Evolutionary conservation across 768 basidiomycete species (phyloP).

Genomic region (Xerocomus brunneocitrinus): DNA sequence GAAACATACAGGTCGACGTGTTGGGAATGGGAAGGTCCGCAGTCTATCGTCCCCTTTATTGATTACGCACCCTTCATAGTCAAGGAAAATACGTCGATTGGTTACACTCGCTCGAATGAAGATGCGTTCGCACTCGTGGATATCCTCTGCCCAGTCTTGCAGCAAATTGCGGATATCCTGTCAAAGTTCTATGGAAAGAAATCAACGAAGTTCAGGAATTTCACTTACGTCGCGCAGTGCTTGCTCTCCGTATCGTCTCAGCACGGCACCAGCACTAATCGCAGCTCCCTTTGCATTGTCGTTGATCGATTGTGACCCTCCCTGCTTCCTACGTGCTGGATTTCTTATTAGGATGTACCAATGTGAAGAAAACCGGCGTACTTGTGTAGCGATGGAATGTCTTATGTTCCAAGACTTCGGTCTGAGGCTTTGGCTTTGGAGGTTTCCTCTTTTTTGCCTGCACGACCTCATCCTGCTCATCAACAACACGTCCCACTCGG

Average conservation of each 20-base stretch:
- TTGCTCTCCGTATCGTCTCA: conserved; percentile 94
- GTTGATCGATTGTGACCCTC: conserved; percentile 88
- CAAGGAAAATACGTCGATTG: conserved; percentile 85
- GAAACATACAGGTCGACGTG: conserved; percentile 77
- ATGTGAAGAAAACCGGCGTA: conserved; percentile 37
- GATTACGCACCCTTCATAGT: conserved; percentile 78
- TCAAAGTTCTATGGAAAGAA: background rate
- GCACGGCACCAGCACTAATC: conserved; percentile 87
- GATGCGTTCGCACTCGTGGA: conserved; percentile 80
- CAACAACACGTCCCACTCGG: conserved; percentile 54
- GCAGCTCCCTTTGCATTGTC: conserved; percentile 93
- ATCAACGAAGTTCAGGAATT: background rate
- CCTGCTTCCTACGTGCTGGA: conserved; percentile 92
- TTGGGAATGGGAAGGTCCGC: conserved; percentile 93
- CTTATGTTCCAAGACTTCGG: conserved; percentile 82
- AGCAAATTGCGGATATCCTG: conserved; percentile 88
- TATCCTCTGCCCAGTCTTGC: conserved; percentile 82
- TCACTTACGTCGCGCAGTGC: conserved; percentile 78
- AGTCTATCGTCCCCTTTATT: conserved; percentile 77
- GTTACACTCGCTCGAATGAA: conserved; percentile 88
- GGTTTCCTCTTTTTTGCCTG: conserved; percentile 49
- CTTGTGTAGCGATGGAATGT: conserved; percentile 99
- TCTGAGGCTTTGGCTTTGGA: conserved; percentile 68
- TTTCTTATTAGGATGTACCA: conserved; percentile 6
- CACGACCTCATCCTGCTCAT: conserved; percentile 37